Base-by-base conservation (phyloP, 2,329 filamentous ascomycete species). In the Exophiala spinifera region DNA sequence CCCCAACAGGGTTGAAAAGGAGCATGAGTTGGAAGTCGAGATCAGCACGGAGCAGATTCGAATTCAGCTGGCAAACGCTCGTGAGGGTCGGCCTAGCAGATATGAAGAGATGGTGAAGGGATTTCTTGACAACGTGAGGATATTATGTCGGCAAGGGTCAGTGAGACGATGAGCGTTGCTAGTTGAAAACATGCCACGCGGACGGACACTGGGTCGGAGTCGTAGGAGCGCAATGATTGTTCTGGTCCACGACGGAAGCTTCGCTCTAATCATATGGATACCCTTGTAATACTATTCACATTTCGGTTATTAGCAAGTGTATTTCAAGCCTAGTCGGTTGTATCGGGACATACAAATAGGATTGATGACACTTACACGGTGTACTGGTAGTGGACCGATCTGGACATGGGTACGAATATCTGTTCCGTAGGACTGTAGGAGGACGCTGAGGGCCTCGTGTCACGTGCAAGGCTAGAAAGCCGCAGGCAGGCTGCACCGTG, bases 21-120 rank as follows among this genome's bases (percentile, higher is more conserved):
- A 76, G 42, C 75, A 78, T 61, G 76, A 78, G 61, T 70, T 78
- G 43, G 76, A 78, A 62, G 66, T 78, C 43, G 76, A 78, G 63
- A 67, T 77, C 37, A 76, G 73, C 17, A 71, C 72, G 8, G 74
- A 71, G 14, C 72, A 74, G 58, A 63, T 78, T 43, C 71, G 74
- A 28, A 66, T 69, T 21, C 74, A 76, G 57, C 72, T 75, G 13
- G 67, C 72, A 20, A 69, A 76, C 19, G 69, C 71, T 19, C 66
- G 70, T 53, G 62, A 65, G 1, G 66, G 69, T 2, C 68, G 74
- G 55, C 66, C 68, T 2, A 68, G 65, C 48, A 68, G 72, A 43
- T 77, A 77, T 55, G 72, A 75, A 58, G 70, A 75, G 2, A 63
- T 78, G 3, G 66, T 78, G 25, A 74, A 74, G 55, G 74, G 74